phyloP scores from a whole-genome alignment of 345 rosid genomes.

The Lagerstroemia speciosa region DNA sequence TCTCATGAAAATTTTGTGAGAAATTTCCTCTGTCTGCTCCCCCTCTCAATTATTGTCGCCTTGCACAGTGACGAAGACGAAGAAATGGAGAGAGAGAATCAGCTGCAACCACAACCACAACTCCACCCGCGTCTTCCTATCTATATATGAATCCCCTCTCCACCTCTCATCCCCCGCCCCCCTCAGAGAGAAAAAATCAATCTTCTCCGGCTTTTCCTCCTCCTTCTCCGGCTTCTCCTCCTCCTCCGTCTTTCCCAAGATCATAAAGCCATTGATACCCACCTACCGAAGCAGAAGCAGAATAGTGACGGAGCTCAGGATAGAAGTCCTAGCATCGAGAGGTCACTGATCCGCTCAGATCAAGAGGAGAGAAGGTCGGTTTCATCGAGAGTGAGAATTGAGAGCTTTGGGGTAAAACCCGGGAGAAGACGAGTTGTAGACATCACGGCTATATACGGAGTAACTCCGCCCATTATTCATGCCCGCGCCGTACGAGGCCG shows the following conservation, averaged over 20 bases:
- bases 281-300: neutral
- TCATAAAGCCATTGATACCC: neutral
- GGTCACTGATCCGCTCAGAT: neutral
- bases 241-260: neutral
- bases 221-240: neutral
- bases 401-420: constrained; percentile 21
- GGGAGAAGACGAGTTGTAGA: constrained; percentile 42
- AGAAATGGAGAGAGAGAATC: neutral
- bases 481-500: constrained; percentile 76
- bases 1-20: neutral
- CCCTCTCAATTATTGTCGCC: neutral
- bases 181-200: neutral
- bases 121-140: neutral
- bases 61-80: neutral
- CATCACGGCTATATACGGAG: constrained; percentile 98
- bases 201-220: neutral
- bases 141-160: neutral
- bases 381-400: neutral
- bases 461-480: constrained; percentile 46
- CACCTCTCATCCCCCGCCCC: neutral
- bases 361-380: neutral
- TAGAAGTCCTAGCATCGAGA: neutral
- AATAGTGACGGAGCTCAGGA: neutral
- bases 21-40: neutral
- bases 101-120: constrained; percentile 6